phyloP scores from a whole-genome alignment of 306 rosid genomes.

The Astragalus membranaceus region DNA sequence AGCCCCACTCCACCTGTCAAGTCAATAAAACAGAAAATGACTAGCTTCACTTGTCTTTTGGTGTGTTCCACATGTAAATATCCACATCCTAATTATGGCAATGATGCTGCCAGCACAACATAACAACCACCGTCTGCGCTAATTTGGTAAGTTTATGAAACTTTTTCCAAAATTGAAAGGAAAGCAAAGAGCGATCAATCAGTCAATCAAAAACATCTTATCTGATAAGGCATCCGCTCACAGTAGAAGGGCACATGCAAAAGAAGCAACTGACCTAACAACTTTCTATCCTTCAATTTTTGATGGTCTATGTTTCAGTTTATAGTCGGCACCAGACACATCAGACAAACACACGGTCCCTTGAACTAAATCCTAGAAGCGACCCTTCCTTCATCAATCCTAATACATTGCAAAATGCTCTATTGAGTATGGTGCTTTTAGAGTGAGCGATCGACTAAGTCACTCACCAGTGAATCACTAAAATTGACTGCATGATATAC shows the following conservation, averaged over 20 bases:
- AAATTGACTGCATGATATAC: no score
- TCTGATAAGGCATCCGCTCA: constrained; percentile 24
- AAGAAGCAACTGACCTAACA: constrained; percentile 23
- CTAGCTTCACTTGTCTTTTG: constrained; percentile 18
- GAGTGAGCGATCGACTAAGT: no score
- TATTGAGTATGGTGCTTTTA: no score
- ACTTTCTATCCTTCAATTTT: constrained; percentile 19
- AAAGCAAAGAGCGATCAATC: constrained; percentile 29
- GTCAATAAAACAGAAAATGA: constrained; percentile 23
- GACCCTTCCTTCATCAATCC: not conserved
- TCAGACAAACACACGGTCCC: constrained; percentile 16
- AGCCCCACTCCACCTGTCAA: constrained; percentile 47
- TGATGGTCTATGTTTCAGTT: constrained; percentile 8
- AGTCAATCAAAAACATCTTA: constrained; percentile 29
- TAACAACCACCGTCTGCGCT: constrained; percentile 39
- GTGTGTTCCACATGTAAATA: constrained; percentile 36
- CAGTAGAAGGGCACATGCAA: constrained; percentile 25
- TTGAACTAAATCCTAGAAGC: not conserved
- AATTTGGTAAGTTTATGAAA: constrained; percentile 33
- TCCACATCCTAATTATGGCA: constrained; percentile 22
- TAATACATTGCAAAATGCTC: not conserved
- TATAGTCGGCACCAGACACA: constrained; percentile 12
- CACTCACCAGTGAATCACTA: no score
- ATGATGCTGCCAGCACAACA: constrained; percentile 37
- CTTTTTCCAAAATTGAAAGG: constrained; percentile 24